Base-by-base conservation (phyloP, 345 rosid genomes). In the Conringia planisiliqua region DNA sequence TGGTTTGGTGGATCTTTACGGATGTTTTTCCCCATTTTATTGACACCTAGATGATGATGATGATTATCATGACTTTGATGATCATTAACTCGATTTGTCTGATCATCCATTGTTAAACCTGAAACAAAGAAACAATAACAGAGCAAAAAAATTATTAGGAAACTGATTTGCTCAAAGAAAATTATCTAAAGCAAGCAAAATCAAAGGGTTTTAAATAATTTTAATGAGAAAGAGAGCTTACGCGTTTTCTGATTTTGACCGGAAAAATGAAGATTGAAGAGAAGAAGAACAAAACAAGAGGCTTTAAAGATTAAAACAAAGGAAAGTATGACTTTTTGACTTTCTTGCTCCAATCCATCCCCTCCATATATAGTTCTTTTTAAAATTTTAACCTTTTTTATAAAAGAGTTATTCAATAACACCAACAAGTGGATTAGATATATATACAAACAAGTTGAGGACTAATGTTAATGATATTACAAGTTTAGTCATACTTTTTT, bases 1-100 rank as follows among this genome's bases (percentile, higher is more conserved):
- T 93, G 98, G 75, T 86, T 93, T 77, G 82, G 44, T 13, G 89
- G 92, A 47, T 94, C 92, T 84, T 93, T 93, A 85, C 80, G 81
- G 57, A 90, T 90, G 73, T 86, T 91, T 82, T 86, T 93, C 6
- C 98, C 91, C 17, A 85, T 81, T 85, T 89, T 93, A 75, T 91
- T 90, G 42, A 90, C 92, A 43, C 96, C 98, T 72, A 93, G 82
- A 80, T 78, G 85, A 54, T 75, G 54, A 6, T 62, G 38, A 62
- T 73, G 20, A 61, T 68, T 6, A 55, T 65, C 35, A 43, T 64
- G 13, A 40, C 54, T 7, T 17, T 50, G 11, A 52, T 72, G 11
- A 70, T 89, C 90, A 71, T 71, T 81, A 66, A 50, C 86, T 84
- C 82, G 80, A 65, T 84, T 93, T 81, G 85, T 89, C 0, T 91